These are phyloP conservation scores for Ganoderma meredithae DNA, from an alignment of 1,284 basidiomycete genomes.

Conservation along the genomic window DNA sequence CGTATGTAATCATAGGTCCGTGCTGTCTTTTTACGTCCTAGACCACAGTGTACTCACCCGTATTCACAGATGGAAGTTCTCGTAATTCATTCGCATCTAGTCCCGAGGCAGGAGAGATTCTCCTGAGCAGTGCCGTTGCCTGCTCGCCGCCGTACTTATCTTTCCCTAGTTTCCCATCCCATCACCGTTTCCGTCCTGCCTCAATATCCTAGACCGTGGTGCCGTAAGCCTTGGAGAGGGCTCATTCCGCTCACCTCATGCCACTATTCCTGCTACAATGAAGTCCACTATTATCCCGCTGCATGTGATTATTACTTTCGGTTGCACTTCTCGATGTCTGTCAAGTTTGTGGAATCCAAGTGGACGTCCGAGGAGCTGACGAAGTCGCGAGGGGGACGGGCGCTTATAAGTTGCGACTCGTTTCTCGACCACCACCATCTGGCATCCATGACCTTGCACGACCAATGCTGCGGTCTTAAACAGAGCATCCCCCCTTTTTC, in stretches of 20 bases:
- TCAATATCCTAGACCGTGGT: slow-evolving; percentile 5
- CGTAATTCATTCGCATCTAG: slow-evolving; percentile 45
- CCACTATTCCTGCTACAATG: not conserved
- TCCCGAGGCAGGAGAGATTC: not conserved
- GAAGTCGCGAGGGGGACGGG: not conserved
- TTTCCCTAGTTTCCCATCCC: not conserved
- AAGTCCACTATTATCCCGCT: not conserved
- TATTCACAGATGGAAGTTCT: slow-evolving; percentile 70
- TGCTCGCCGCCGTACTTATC: not conserved
- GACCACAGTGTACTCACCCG: slow-evolving; percentile 6
- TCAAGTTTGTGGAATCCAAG: not conserved
- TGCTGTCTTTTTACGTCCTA: slow-evolving; percentile 17
- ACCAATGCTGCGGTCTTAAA: not conserved
- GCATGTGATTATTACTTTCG: slow-evolving; percentile 6
- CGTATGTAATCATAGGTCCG: slow-evolving; percentile 65
- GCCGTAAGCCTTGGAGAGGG: not conserved
- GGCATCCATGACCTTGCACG: not conserved
- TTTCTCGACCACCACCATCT: not conserved
- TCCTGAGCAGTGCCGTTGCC: not conserved
- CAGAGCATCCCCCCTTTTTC: too few species aligned
- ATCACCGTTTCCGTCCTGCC: not conserved
- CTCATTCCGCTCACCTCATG: not conserved
- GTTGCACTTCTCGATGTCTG: slow-evolving; percentile 1
- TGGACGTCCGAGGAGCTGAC: not conserved
- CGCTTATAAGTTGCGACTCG: not conserved